A percentile compares a stretch with the other conserved stretches of the same genome.
phyloP scores from a whole-genome alignment of 2,329 filamentous ascomycete species.

The Aspergillus awamori region DNA sequence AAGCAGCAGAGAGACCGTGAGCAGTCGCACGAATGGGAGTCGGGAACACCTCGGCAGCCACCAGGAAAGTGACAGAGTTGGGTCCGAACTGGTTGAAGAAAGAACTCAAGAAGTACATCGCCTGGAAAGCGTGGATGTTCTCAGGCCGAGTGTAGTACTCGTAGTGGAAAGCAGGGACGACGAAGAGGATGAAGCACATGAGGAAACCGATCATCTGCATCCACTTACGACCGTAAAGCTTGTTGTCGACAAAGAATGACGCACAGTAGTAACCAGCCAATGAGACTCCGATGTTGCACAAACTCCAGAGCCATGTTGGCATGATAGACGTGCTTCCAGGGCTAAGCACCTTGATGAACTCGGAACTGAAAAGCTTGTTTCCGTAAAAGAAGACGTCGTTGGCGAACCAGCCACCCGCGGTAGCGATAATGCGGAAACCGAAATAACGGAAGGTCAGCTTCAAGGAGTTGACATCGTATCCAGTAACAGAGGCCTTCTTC shows the following conservation, averaged over 20 bases:
- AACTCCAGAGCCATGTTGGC: conserved; percentile 87
- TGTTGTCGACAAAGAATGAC: conserved; percentile 89
- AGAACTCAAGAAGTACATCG: conserved; percentile 96
- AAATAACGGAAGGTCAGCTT: conserved; percentile 79
- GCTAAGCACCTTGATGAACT: conserved; percentile 84
- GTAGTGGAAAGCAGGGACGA: conserved; percentile 87
- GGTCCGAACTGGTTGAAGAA: conserved; percentile 99
- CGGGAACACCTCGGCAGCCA: conserved; percentile 94
- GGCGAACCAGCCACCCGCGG: conserved; percentile 87
- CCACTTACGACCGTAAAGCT: conserved; percentile 91
- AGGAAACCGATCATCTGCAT: conserved; percentile 96
- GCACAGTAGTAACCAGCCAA: conserved; percentile 88
- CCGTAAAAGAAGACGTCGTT: conserved; percentile 99
- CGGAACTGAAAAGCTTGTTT: conserved; percentile 93
- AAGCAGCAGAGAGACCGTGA: conserved; percentile 90
- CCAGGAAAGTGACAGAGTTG: conserved; percentile 94
- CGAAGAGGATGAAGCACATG: conserved; percentile 90
- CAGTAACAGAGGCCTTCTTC: conserved; percentile 83
- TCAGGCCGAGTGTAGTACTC: conserved; percentile 73
- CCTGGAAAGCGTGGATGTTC: conserved; percentile 86
- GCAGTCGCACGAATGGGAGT: conserved; percentile 90
- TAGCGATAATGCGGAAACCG: conserved; percentile 81
- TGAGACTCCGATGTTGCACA: conserved; percentile 86
- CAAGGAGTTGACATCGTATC: conserved; percentile 86
- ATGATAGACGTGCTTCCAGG: conserved; percentile 71